Evolutionary conservation across 768 basidiomycete genomes (phyloP).

Genomic region (Sistotremastrum suecicum): DNA sequence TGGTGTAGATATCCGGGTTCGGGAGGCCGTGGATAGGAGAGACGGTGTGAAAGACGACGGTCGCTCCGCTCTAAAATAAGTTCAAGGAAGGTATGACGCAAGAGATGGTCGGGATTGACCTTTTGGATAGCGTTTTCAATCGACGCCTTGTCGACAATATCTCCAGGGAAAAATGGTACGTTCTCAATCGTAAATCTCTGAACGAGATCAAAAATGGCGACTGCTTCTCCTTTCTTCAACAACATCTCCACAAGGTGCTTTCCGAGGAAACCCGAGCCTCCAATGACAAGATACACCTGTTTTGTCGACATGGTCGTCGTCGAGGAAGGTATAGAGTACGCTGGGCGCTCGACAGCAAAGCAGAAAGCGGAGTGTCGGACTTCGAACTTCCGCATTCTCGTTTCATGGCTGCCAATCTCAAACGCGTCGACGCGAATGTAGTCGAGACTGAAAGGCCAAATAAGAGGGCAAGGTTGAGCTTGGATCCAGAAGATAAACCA

Average conservation of each 20-base stretch:
- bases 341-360: too few relatives aligned
- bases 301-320: conserved; percentile 9
- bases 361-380: too few relatives aligned
- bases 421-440: too few relatives aligned
- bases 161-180: conserved; percentile 77
- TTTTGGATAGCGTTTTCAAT: conserved; percentile 61
- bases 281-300: conserved; percentile 83
- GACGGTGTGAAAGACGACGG: conserved; percentile 92
- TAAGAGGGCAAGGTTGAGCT: too few relatives aligned
- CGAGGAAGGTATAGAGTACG: too few relatives aligned
- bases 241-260: conserved; percentile 83
- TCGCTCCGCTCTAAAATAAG: conserved; percentile 52
- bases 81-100: neutral
- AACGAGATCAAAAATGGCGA: conserved; percentile 84
- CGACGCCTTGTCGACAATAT: conserved; percentile 68
- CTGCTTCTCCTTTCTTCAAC: conserved; percentile 60
- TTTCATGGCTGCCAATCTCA: too few relatives aligned
- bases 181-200: conserved; percentile 68
- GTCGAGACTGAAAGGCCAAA: too few relatives aligned
- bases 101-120: conserved; percentile 20
- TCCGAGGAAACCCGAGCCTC: conserved; percentile 87
- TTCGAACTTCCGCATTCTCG: too few relatives aligned
- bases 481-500: too few relatives aligned
- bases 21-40: conserved; percentile 61
- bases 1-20: conserved; percentile 63